Conservation (phyloP, 139 green algal genomes). For the Eudorina sp. region DNA sequence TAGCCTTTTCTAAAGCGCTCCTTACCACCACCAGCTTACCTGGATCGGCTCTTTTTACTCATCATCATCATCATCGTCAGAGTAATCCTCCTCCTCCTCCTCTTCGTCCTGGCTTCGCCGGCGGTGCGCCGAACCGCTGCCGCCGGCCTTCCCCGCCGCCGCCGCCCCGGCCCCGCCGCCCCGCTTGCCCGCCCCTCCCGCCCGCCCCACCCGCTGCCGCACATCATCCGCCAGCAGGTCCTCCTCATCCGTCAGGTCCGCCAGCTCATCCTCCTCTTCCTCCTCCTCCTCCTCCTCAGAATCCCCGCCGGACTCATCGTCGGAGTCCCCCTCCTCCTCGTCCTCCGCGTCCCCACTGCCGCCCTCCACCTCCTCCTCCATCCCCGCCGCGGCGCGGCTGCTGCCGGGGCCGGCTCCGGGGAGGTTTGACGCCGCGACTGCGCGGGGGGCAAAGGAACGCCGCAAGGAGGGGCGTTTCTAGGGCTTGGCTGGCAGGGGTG, state of each 20-base stretch:
- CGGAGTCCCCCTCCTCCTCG: not conserved
- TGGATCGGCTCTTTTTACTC: no score
- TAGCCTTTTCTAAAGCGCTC: no score
- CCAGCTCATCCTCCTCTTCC: slow-evolving; percentile 39
- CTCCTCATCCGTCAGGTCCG: slow-evolving; percentile 46
- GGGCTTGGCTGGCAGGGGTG: no score
- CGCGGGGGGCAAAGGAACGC: not conserved
- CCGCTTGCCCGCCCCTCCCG: not conserved
- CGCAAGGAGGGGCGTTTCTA: no score
- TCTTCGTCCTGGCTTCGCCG: not conserved
- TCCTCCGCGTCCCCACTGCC: not conserved
- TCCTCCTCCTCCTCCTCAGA: not conserved
- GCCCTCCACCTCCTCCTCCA: not conserved
- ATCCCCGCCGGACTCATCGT: no score
- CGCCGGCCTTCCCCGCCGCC: not conserved
- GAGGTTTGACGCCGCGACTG: not conserved
- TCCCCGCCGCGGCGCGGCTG: not conserved
- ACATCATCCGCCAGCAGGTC: slow-evolving; percentile 19
- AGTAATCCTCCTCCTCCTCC: not conserved
- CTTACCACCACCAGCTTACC: no score
- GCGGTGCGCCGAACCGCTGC: not conserved
- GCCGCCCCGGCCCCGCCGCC: not conserved
- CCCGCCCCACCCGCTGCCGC: not conserved
- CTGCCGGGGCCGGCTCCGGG: not conserved
- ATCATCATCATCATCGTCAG: not conserved